Evolutionary conservation across 495 filamentous ascomycete species (phyloP), one percentile per base, ranked within the genome.

Genomic region (Xeromyces bisporus): DNA sequence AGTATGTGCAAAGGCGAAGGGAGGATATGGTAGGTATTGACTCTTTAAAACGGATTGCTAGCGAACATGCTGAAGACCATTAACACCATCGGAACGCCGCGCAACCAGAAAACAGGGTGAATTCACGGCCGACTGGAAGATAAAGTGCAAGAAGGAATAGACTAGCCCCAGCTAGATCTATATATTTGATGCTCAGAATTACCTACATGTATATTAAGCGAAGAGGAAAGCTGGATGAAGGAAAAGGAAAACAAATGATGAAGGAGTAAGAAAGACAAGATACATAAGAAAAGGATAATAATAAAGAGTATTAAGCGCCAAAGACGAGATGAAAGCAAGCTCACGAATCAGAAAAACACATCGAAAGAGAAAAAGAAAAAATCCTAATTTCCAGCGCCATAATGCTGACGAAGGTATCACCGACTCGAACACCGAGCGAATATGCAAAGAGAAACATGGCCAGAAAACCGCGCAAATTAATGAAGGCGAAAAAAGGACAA

Each of bases 271-370:
- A 28, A 31, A 39, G 28, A 29, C 31, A 23, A 33, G 29, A 37
- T 12, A 37, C 30, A 29, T 24, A 23, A 38, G 28, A 34, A 39
- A 18, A 31, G 23, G 23, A 6, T 6, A 24, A 24, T 6, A 24
- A 24, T 7, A 24, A n/a, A n/a, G 23, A 24, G n/a, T 7, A 24
- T 7, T 7, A 24, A 24, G 23, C 7, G 23, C 23, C 6, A 24
- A 24, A 24, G n/a, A 24, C n/a, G n/a, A n/a, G n/a, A n/a, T n/a
- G n/a, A n/a, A n/a, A n/a, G n/a, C n/a, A n/a, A n/a, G 23, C n/a
- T 6, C 23, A 24, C 4, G 26, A 31, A 33, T 38, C 26, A 33
- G 24, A 33, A 34, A 33, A 32, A 42, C 21, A 37, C 30, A 26
- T 11, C 26, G 38, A 33, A 21, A 29, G 30, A 27, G 32, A 44